phyloP scores from a whole-genome alignment of 2,329 filamentous ascomycete genomes.

The Teratosphaeriaceae sp. region DNA sequence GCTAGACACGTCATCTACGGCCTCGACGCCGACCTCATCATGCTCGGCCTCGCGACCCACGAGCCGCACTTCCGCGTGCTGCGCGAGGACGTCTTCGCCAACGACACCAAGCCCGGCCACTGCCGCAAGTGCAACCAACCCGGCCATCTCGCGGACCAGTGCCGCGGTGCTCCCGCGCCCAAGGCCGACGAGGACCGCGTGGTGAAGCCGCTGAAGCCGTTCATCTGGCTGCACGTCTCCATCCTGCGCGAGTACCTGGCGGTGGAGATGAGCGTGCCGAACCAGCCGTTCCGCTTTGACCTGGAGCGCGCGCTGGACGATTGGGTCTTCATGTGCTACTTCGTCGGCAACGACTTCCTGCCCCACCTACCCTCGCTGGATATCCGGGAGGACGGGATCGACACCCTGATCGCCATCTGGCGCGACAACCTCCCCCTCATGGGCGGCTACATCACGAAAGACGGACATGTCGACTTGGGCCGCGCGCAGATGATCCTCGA shows the following conservation, averaged over 20 bases:
- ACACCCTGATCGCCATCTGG: conserved; percentile 95
- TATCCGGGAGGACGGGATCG: conserved; percentile 94
- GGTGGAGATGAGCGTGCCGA: conserved; percentile 76
- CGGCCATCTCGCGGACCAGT: conserved; percentile 83
- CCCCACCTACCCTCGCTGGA: conserved; percentile 96
- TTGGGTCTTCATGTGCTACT: conserved; percentile 99
- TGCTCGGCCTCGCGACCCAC: conserved; percentile 94
- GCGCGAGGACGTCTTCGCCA: conserved; percentile 92
- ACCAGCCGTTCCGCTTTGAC: conserved; percentile 82
- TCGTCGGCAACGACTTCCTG: conserved; percentile 96
- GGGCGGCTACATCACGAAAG: conserved; percentile 94
- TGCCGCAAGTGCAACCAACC: conserved; percentile 89
- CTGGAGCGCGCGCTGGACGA: conserved; percentile 92
- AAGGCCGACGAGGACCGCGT: conserved; percentile 69
- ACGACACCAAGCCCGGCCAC: conserved; percentile 72
- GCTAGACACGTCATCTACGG: conserved; percentile 98
- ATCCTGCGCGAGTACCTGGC: conserved; percentile 88
- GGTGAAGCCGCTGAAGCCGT: conserved; percentile 83
- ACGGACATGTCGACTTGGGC: conserved; percentile 82
- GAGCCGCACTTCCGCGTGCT: conserved; percentile 95
- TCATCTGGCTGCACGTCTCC: conserved; percentile 96
- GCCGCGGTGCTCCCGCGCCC: conserved; percentile 69
- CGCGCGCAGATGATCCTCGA: conserved; percentile 82
- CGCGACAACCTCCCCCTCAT: conserved; percentile 83
- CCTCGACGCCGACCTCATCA: conserved; percentile 95